phyloP scores from a whole-genome alignment of 768 basidiomycete species.

The Boletus fagicola region DNA sequence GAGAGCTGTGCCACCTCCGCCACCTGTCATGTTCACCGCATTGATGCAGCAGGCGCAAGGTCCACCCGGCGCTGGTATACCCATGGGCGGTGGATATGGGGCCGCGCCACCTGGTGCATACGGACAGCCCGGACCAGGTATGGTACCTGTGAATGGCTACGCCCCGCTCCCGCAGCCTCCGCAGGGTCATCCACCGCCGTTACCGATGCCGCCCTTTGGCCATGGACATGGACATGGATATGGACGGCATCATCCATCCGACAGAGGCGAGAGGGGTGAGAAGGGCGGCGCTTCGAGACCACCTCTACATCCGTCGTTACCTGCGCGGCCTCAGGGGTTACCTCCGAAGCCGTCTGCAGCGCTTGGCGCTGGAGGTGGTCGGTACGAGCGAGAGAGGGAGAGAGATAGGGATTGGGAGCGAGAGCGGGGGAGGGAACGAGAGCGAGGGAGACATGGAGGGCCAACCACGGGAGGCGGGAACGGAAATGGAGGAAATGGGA shows the following conservation, averaged over 20 bases:
- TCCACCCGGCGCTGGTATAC: slow-evolving; percentile 8
- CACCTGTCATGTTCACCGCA: slow-evolving; percentile 29
- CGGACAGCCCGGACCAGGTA: slow-evolving; percentile 10
- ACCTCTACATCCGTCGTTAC: slow-evolving; percentile 21
- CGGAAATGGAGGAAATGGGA: slow-evolving; percentile 4
- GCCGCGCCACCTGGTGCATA: slow-evolving; percentile 14
- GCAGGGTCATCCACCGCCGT: slow-evolving; percentile 20
- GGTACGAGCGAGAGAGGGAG: slow-evolving; percentile 21
- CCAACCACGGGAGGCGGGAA: slow-evolving; percentile 4
- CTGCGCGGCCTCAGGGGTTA: slow-evolving; percentile 18
- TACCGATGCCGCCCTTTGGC: slow-evolving; percentile 9
- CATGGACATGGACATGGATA: slow-evolving; percentile 14
- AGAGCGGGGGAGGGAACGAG: slow-evolving; percentile 19
- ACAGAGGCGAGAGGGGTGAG: slow-evolving; percentile 19
- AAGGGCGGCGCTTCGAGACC: slow-evolving; percentile 3
- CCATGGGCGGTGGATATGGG: slow-evolving; percentile 15
- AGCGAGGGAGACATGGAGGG: slow-evolving; percentile 19
- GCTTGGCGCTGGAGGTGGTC: slow-evolving; percentile 13
- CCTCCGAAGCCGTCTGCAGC: slow-evolving; percentile 21
- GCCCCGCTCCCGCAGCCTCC: slow-evolving; percentile 11
- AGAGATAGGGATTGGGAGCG: slow-evolving; percentile 11
- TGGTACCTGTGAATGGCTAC: slow-evolving; percentile 18
- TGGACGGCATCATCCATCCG: slow-evolving; percentile 12
- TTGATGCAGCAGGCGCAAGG: slow-evolving; percentile 30
- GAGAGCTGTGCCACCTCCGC: slow-evolving; percentile 27